Evolutionary conservation across 768 basidiomycete species (phyloP).

Genomic region (Tricholoma hemisulphureum): DNA sequence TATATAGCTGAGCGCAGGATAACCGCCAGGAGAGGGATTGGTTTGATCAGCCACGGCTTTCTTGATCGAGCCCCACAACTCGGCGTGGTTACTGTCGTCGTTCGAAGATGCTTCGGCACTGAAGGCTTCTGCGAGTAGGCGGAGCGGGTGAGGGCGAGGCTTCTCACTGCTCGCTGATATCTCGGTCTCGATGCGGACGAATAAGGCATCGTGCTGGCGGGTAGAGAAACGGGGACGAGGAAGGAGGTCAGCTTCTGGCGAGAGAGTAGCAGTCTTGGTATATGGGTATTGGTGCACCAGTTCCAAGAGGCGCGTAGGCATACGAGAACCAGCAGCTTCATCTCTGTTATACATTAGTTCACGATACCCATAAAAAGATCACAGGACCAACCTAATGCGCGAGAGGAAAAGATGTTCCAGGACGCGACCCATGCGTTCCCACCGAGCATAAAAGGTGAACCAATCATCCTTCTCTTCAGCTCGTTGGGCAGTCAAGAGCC

Average conservation of each 20-base stretch:
- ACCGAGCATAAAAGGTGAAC: constrained; percentile 64
- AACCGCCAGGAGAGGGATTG: constrained; percentile 33
- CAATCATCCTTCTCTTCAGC: constrained; percentile 55
- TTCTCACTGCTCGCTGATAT: constrained; percentile 37
- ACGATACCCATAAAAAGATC: constrained; percentile 1
- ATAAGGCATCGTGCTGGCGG: constrained; percentile 58
- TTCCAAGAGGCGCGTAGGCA: constrained; percentile 71
- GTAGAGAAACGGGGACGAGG: constrained; percentile 70
- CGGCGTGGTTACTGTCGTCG: constrained; percentile 32
- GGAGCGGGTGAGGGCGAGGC: constrained; percentile 51
- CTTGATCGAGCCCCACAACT: constrained; percentile 58
- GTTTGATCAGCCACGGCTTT: constrained; percentile 35
- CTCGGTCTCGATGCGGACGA: constrained; percentile 63
- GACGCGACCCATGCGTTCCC: constrained; percentile 72
- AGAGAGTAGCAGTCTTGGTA: constrained; percentile 26
- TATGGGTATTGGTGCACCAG: constrained; percentile 73
- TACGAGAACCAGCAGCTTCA: constrained; percentile 49
- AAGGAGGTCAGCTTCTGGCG: constrained; percentile 45
- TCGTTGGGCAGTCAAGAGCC: constrained; percentile 58
- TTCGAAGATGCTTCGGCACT: constrained; percentile 33
- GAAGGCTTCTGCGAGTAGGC: constrained; percentile 63
- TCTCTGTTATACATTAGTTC: constrained; percentile 42
- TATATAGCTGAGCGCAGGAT: constrained; percentile 46
- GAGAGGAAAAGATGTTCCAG: constrained; percentile 77
- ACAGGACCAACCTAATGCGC: constrained; percentile 55